Evolutionary conservation across 1,139 yeast genomes (phyloP), one percentile per base, ranked within the genome.

Genomic region (Ogataea hybrid): DNA sequence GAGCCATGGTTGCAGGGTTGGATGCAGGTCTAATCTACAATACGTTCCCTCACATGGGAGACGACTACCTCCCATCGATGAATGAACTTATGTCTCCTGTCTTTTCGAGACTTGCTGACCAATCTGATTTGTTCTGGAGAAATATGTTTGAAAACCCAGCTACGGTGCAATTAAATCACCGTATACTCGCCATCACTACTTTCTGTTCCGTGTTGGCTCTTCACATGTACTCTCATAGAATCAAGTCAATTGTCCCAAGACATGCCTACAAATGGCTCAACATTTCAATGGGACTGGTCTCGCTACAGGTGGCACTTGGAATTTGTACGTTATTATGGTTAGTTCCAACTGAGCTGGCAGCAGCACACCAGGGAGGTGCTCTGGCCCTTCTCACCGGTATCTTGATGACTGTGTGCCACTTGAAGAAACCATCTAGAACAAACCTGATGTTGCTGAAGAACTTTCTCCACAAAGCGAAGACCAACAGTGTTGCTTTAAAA

Each of bases 361-460:
- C 97, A 7, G 78, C 90, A 6, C 99, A 94, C 63, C 99, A 94
- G 69, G 97, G 97, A 11, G 97, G 98, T 51, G 96, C 97, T 0
- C 69, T 94, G 57, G 95, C 95, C 0, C 72, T 94, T 42, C 71
- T 94, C 54, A 92, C 98, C 0, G 73, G 85, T 11, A 76, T 88
- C 20, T 70, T 92, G 50, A 71, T 88, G 2, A 75, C 86, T 50
- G 77, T 84, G 16, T 78, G 88, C 25, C 75, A 79, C 47, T 70
- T 92, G 53, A 79, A 84, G 53, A 75, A 73, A 53, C 96, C 97
- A 28, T 76, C 61, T 9, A 53, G 43, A 34, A 47, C 61, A 1
- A 61, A 62, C 25, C 27, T 58, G 38, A 35, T 58, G 31, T 43
- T 63, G 30, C 45, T 63, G 28, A 56, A 60, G 41, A 56, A 51